Base-by-base conservation (phyloP, 345 rosid genomes). In the Rhizophora apiculata region DNA sequence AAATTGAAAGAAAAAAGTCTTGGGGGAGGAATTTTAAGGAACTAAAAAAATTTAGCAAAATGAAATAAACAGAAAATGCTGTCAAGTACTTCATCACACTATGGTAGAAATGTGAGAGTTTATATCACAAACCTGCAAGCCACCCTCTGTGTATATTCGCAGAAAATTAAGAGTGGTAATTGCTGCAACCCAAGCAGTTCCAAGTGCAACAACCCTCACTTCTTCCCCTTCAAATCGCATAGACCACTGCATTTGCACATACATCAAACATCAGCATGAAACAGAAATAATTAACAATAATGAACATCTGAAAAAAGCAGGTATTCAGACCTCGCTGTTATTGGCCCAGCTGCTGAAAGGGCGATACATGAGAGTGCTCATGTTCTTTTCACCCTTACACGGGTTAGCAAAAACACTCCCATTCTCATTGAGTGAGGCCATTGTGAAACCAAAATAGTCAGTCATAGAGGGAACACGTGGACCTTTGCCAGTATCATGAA, bases 181-280 rank as follows among this genome's bases (percentile, higher is more conserved):
- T 68, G 96, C 99, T 84, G 99, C 96, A 69, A 92, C 92, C 98
- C 98, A 95, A 77, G 83, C 81, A 73, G 79, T 76, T 46, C 99
- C 99, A 55, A 90, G 85, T 32, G 96, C 89, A 18, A 95, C 96
- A 65, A 81, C 94, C 78, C 88, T 88, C 77, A 95, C 98, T 81
- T 92, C 98, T 86, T 95, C 99, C 46, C 89, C 96, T 84, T 87
- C 99, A 78, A 95, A 89, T 60, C 97, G 88, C 99, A 92, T 90
- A 61, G 96, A 92, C 99, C 98, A 95, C 99, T 92, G 80, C n/a
- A 61, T 66, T 77, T 70, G 69, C 63, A 78, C 57, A 69, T 4
- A 70, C 29, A 72, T 63, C 68, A 76, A 75, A 71, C 55, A 58
- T 63, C 72, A 84, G 78, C 54, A 79, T 51, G 29, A 56, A 56